Base-by-base conservation (phyloP, 1,139 yeast species). In the Spathaspora sp. region DNA sequence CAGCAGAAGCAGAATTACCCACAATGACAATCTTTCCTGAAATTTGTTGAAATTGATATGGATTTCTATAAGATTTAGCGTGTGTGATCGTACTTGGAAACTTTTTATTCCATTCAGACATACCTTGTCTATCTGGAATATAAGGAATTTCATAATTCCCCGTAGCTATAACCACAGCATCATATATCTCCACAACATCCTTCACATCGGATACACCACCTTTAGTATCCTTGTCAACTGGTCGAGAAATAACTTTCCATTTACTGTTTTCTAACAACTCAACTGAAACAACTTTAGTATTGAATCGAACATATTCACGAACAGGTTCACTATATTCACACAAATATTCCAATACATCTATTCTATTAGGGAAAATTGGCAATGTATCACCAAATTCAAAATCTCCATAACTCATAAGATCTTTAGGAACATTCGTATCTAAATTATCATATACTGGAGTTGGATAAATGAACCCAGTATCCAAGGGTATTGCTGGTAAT, bases 121-220 rank as follows among this genome's bases (percentile, higher is more conserved):
- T 53, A 2, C 81, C 81, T 1, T 58, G 56, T 2, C 72, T 68
- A 9, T 65, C 64, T 1, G 81, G 81, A 29, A 74, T 64, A 47
- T 53, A 69, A 0, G 81, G 79, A 3, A 62, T 55, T 41, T 72
- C 74, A 47, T 68, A 72, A 57, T 76, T 81, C n/a, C 81, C 81
- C 48, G 70, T 74, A 10, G 79, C 78, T 16, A 76, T 59, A 26
- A 74, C 60, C 13, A 75, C 68, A n/a, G 70, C 72, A 56, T 76
- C 80, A 51, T 72, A 76, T 11, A 48, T 47, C 49, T 66, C 75
- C 18, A 4, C 13, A 4, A 41, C 33, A 34, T 41, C 43, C 11
- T 41, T 29, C n/a, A 16, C 18, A 17, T 5, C 56, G 10, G 58
- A 51, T 26, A 59, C 50, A 2, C 41, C 43, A 20, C 49, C 51